These are phyloP conservation scores for Rusavskia elegans DNA, from an alignment of 495 filamentous ascomycete species.

Conservation along the genomic window DNA sequence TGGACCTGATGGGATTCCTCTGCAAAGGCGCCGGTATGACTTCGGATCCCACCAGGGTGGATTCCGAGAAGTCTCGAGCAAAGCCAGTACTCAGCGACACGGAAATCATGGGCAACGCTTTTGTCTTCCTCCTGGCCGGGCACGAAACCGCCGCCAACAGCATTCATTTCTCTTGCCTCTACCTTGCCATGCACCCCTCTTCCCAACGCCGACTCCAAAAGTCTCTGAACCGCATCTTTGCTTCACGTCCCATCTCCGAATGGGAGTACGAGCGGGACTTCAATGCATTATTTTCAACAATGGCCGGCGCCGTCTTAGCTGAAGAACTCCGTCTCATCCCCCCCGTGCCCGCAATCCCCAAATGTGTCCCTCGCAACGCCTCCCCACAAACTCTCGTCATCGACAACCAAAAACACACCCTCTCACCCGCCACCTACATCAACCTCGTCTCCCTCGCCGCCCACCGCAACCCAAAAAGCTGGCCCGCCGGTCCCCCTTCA, in stretches of 20 bases:
- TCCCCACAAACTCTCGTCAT: constrained; percentile 35
- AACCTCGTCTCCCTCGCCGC: constrained; percentile 27
- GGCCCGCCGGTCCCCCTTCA: constrained; percentile 22
- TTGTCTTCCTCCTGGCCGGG: constrained; percentile 54
- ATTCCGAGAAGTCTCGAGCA: constrained; percentile 3
- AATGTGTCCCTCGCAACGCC: constrained; percentile 24
- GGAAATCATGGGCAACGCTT: constrained; percentile 56
- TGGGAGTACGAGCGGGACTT: constrained; percentile 49
- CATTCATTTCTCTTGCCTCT: constrained; percentile 43
- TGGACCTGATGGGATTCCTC: constrained; percentile 50
- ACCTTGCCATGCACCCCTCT: constrained; percentile 41
- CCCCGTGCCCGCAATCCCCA: constrained; percentile 45
- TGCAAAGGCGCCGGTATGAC: constrained; percentile 25
- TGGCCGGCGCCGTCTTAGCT: constrained; percentile 52
- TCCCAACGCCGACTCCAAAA: constrained; percentile 42
- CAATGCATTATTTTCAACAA: constrained; percentile 37
- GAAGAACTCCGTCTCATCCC: constrained; percentile 50
- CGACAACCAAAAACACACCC: constrained; percentile 28
- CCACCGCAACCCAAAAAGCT: constrained; percentile 46
- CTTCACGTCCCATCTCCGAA: constrained; percentile 27
- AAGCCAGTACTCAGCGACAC: constrained; percentile 28
- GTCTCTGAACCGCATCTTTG: constrained; percentile 43
- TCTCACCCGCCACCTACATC: constrained; percentile 33
- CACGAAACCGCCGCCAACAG: constrained; percentile 60
- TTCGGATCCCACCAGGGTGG: constrained; percentile 8